Percentiles rank a stretch among this genome's conserved stretches.
Conservation (phyloP, 2,329 filamentous ascomycete genomes). For the Pestalotiopsis sp. region DNA sequence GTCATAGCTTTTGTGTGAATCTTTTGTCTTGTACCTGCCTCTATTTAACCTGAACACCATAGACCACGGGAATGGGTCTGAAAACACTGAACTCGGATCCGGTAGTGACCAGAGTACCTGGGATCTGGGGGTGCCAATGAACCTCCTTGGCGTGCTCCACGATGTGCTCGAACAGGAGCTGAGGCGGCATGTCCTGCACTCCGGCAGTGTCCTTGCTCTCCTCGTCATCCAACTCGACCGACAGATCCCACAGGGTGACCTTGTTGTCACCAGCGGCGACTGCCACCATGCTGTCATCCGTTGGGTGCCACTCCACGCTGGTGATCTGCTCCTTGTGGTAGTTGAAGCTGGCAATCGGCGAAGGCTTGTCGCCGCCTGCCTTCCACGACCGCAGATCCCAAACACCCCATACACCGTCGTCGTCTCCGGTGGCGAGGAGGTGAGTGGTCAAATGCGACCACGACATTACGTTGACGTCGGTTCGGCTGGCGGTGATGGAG, state of each 20-base stretch:
- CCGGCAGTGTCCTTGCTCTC: slow-evolving; percentile 89
- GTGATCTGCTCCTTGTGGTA: slow-evolving; percentile 98
- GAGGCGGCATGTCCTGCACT: slow-evolving; percentile 87
- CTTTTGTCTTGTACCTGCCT: neutral
- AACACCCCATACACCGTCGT: slow-evolving; percentile 91
- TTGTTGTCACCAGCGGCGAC: slow-evolving; percentile 94
- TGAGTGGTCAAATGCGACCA: slow-evolving; percentile 91
- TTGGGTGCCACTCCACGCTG: slow-evolving; percentile 94
- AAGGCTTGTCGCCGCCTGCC: slow-evolving; percentile 63
- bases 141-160: slow-evolving; percentile 93
- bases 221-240: slow-evolving; percentile 95
- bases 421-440: slow-evolving; percentile 87
- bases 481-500: slow-evolving; percentile 78
- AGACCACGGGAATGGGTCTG: slow-evolving; percentile 79
- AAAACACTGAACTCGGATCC: slow-evolving; percentile 88
- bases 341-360: slow-evolving; percentile 87
- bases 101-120: slow-evolving; percentile 85
- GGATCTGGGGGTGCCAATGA: slow-evolving; percentile 97
- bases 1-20: neutral
- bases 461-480: slow-evolving; percentile 94
- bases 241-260: slow-evolving; percentile 93
- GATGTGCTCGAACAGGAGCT: slow-evolving; percentile 95
- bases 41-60: slow-evolving; percentile 32
- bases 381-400: slow-evolving; percentile 99
- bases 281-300: slow-evolving; percentile 92